Percentiles rank a stretch among this genome's conserved stretches.
Conservation (phyloP, 176 grass and related monocot species). For the Aegilops sharonensis region DNA sequence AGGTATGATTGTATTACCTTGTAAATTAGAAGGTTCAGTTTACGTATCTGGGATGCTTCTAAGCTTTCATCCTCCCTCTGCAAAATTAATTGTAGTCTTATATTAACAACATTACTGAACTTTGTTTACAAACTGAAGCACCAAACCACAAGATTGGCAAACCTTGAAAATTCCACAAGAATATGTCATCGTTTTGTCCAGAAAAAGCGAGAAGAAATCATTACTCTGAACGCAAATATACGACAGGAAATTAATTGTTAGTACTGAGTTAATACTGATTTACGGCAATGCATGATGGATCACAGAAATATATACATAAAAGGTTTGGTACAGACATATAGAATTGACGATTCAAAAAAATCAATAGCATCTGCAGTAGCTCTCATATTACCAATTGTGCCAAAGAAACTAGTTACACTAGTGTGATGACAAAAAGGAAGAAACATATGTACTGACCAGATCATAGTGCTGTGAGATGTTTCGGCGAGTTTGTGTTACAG, state of each 20-base stretch:
- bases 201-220: constrained; percentile 76
- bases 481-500: constrained; percentile 62
- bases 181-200: constrained; percentile 91
- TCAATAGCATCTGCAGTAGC: too few species aligned
- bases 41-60: constrained; percentile 59
- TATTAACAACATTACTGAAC: neutral
- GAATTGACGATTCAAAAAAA: neutral
- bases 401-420: neutral
- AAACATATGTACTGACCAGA: constrained; percentile 26
- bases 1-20: constrained; percentile 45
- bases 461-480: constrained; percentile 90
- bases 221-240: constrained; percentile 48
- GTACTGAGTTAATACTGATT: neutral
- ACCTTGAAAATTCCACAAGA: constrained; percentile 78
- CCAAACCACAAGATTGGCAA: neutral
- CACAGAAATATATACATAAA: neutral
- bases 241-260: neutral
- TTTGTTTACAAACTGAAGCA: neutral
- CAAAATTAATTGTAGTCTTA: neutral
- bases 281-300: neutral
- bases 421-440: neutral
- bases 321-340: neutral
- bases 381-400: neutral
- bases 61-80: constrained; percentile 76
- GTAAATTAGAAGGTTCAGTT: constrained; percentile 69